Base-by-base conservation (phyloP, 225 moss, liverwort and hornwort genomes). In the Climacium dendroides region DNA sequence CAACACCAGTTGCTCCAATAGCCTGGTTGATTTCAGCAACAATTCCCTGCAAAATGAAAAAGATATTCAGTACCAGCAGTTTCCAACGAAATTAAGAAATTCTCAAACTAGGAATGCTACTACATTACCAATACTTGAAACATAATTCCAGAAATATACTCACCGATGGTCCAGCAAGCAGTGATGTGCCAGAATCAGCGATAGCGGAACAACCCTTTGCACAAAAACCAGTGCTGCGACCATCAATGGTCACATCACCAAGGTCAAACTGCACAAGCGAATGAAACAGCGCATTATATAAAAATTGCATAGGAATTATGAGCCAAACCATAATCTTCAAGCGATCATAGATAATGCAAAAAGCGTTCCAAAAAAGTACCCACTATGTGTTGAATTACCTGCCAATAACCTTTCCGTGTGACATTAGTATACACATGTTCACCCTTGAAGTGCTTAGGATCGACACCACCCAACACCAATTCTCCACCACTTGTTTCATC, bases 371-470 rank as follows among this genome's bases (percentile, higher is more conserved):
- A 79, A 45, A n/a, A 30, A 60, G 13, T 15, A 52, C 53, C 60
- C 29, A 62, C n/a, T 13, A 12, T 20, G 18, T 19, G 24, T 34
- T 78, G 18, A 11, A 30, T 39, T 88, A 95, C 94, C 93, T 96
- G 98, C 96, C 98, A 98, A 85, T 98, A 98, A 62, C 96, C 98
- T 90, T 94, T 96, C 54, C 95, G 94, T 69, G 96, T 98, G 74
- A 98, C 96, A 63, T 94, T 93, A 57, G 96, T 96, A 74, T 96
- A 98, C 18, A 93, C 87, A 74, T 98, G 98, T 87, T 96, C 95
- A 66, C 98, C 98, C 92, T 92, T 95, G 87, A 91, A 98, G 61
- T 98, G 98, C 86, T 95, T 94, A 16, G 93, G 87, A 86, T 96
- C 96, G 57, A 93, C 93, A 76, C 98, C 98, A 20, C 96, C 98